These are phyloP conservation scores for Suillus brevipes DNA, from an alignment of 768 basidiomycete genomes.

Conservation along the genomic window DNA sequence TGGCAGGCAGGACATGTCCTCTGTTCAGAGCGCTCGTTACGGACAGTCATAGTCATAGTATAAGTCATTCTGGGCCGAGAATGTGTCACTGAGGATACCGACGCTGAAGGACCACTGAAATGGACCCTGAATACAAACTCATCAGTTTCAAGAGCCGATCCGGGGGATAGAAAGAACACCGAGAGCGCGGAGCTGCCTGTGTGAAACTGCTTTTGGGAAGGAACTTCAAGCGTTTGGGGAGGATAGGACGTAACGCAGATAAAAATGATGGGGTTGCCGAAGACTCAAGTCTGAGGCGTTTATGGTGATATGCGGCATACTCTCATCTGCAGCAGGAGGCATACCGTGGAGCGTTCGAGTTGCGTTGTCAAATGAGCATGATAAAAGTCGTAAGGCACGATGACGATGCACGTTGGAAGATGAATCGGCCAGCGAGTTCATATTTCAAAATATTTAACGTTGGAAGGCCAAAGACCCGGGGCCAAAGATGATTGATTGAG, in stretches of 20 bases:
- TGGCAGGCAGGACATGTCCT: constrained; percentile 54
- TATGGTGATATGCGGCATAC: constrained; percentile 59
- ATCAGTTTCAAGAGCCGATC: constrained; percentile 54
- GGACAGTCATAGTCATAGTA: constrained; percentile 52
- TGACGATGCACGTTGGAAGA: constrained; percentile 37
- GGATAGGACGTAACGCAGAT: constrained; percentile 59
- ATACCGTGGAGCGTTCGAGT: constrained; percentile 67
- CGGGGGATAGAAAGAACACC: constrained; percentile 62
- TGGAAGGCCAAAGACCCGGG: constrained; percentile 8
- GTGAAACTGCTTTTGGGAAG: constrained; percentile 62
- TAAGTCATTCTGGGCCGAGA: constrained; percentile 45
- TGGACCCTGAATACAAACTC: constrained; percentile 67
- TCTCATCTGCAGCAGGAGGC: constrained; percentile 63
- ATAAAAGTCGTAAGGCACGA: constrained; percentile 49
- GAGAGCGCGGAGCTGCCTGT: constrained; percentile 63
- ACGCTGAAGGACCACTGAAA: constrained; percentile 88
- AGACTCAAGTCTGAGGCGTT: constrained; percentile 56
- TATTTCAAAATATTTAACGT: constrained; percentile 15
- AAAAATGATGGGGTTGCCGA: constrained; percentile 50
- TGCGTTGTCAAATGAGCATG: constrained; percentile 62
- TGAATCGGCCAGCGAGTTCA: constrained; percentile 64
- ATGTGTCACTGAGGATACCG: constrained; percentile 72
- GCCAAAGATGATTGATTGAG: constrained; percentile 12
- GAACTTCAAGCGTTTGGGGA: constrained; percentile 51
- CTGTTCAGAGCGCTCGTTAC: constrained; percentile 28